Percentiles rank a stretch among this genome's conserved stretches.
These are phyloP conservation scores for Mycena amicta DNA, from an alignment of 768 basidiomycete genomes.

Conservation along the genomic window DNA sequence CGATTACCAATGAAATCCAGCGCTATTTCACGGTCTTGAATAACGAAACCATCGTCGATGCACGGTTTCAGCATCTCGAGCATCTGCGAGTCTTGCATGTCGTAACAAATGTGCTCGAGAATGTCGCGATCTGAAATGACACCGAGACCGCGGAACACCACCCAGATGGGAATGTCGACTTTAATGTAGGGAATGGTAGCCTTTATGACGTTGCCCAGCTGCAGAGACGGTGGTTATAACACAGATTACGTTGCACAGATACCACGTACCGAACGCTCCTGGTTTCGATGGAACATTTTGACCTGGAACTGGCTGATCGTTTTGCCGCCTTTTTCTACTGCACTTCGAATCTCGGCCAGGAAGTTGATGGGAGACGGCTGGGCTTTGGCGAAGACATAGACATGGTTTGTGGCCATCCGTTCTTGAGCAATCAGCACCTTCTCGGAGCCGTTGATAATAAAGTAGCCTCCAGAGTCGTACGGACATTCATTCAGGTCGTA, in stretches of 20 bases:
- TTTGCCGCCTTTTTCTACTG: constrained; percentile 97
- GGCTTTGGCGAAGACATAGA: constrained; percentile 98
- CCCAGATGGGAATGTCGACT: constrained; percentile 97
- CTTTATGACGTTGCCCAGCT: constrained; percentile 93
- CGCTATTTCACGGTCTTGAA: constrained; percentile 95
- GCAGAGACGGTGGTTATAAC: too few species aligned
- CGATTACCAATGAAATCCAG: constrained; percentile 98
- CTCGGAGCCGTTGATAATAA: constrained; percentile 99
- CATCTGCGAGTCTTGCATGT: constrained; percentile 94
- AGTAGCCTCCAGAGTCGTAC: constrained; percentile 98
- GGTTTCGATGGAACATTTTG: constrained; percentile 91
- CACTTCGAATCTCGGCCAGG: constrained; percentile 95
- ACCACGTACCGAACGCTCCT: constrained; percentile 84
- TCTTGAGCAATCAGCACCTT: constrained; percentile 99
- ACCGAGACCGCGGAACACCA: constrained; percentile 96
- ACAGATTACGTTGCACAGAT: too few species aligned
- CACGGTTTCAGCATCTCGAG: constrained; percentile 98
- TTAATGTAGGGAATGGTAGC: constrained; percentile 98
- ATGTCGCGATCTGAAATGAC: constrained; percentile 98
- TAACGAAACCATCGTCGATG: constrained; percentile 97
- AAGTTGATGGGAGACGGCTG: constrained; percentile 96
- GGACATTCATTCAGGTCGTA: constrained; percentile 97
- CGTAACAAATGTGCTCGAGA: constrained; percentile 97
- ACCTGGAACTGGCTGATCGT: constrained; percentile 97
- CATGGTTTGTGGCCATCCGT: constrained; percentile 98